Conservation (phyloP, 495 filamentous ascomycete species). For the Pyrenula massariospora region DNA sequence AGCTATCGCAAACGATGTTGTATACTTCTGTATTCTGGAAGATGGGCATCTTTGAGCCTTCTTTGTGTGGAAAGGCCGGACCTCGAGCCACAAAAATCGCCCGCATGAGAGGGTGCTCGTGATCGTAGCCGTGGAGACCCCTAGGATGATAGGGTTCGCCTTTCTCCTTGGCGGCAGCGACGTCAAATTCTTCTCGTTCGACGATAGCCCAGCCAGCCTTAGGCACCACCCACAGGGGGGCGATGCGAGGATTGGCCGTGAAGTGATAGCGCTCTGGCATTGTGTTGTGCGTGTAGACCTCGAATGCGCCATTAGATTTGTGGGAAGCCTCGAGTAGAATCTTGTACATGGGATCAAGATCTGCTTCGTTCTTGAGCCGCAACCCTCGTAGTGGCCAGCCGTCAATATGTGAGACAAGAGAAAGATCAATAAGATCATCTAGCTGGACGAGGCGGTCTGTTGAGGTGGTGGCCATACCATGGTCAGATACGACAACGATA, state of each 20-base stretch:
- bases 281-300: conserved; percentile 71
- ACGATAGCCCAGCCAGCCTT: conserved; percentile 86
- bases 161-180: conserved; percentile 45
- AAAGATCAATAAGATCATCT: conserved; percentile 75
- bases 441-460: conserved; percentile 74
- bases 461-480: conserved; percentile 93
- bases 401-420: conserved; percentile 69
- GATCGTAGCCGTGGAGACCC: conserved; percentile 85
- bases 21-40: conserved; percentile 97
- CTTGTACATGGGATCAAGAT: conserved; percentile 26
- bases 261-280: conserved; percentile 92
- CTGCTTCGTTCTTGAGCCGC: conserved; percentile 32
- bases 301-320: conserved; percentile 49
- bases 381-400: conserved; percentile 92
- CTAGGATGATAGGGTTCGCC: conserved; percentile 58
- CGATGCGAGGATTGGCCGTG: conserved; percentile 71
- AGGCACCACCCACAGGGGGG: conserved; percentile 84
- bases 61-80: conserved; percentile 74
- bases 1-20: conserved; percentile 79
- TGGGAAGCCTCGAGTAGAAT: conserved; percentile 33
- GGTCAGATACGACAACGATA: conserved; percentile 94
- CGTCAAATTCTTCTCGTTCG: conserved; percentile 63
- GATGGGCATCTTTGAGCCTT: conserved; percentile 65
- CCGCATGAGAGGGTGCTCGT: conserved; percentile 80
- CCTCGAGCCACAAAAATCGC: conserved; percentile 85